A percentile compares a stretch with the other conserved stretches of the same genome.
Evolutionary conservation across 1,284 basidiomycete species (phyloP).

Genomic region (Sphagnurus paluster): DNA sequence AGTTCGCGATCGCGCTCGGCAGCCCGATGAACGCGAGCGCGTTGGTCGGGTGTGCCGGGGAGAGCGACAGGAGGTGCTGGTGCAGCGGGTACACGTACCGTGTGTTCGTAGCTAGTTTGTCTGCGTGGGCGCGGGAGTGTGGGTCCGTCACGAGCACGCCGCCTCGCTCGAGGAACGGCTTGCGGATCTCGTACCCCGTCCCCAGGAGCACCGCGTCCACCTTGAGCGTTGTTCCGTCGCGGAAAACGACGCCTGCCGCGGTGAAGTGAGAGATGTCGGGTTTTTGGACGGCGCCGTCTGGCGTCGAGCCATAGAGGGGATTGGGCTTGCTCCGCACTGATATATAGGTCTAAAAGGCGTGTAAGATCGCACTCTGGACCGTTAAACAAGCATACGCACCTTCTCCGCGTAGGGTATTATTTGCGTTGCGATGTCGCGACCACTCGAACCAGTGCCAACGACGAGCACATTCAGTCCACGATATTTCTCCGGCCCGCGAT

Average conservation of each 20-base stretch:
- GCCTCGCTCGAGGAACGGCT: constrained; percentile 50
- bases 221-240: constrained; percentile 41
- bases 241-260: constrained; percentile 41
- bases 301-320: constrained; percentile 19
- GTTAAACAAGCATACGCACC: constrained; percentile 29
- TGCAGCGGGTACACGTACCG: constrained; percentile 57
- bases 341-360: constrained; percentile 3
- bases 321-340: constrained; percentile 28
- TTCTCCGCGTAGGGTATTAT: constrained; percentile 38
- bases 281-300: constrained; percentile 25
- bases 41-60: constrained; percentile 43
- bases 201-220: constrained; percentile 51
- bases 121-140: constrained; percentile 24
- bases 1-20: constrained; percentile 40
- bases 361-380: not conserved
- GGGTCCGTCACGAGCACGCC: constrained; percentile 30
- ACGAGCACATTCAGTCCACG: constrained; percentile 44
- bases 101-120: constrained; percentile 44
- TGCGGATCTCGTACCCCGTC: constrained; percentile 53
- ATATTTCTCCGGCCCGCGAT: constrained; percentile 47
- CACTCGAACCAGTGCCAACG: constrained; percentile 54
- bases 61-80: constrained; percentile 52
- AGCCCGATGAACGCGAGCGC: constrained; percentile 58
- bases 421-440: constrained; percentile 46
- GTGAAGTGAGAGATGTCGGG: constrained; percentile 53